phyloP scores from a whole-genome alignment of 805 yeast genomes.

The Zygotorulaspora florentina region DNA sequence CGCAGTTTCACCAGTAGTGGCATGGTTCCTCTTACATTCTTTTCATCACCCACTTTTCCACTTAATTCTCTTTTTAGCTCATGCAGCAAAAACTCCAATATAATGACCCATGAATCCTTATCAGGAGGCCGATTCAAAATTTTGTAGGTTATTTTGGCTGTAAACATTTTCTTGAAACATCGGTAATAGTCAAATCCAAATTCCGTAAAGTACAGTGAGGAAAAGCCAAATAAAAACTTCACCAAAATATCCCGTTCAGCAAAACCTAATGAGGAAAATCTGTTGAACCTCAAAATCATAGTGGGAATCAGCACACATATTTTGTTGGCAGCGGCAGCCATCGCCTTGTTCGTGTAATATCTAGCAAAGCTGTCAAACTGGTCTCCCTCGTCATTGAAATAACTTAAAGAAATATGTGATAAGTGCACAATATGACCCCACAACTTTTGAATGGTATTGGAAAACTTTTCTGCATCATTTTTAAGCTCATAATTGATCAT shows the following conservation, averaged over 20 bases:
- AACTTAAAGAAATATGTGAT: constrained; percentile 19
- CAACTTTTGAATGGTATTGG: constrained; percentile 16
- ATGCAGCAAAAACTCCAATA: constrained; percentile 22
- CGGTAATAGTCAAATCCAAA: constrained; percentile 30
- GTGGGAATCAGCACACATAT: constrained; percentile 27
- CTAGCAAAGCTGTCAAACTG: constrained; percentile 17
- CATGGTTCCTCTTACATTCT: constrained; percentile 5
- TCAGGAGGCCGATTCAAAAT: constrained; percentile 22
- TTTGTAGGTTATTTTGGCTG: constrained; percentile 28
- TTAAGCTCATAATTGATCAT: constrained; percentile 24
- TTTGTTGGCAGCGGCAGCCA: constrained; percentile 27
- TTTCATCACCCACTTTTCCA: constrained; percentile 4
- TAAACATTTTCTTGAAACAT: constrained; percentile 30
- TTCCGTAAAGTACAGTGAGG: constrained; percentile 31
- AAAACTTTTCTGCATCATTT: constrained; percentile 12
- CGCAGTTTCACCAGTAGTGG: constrained; percentile 9
- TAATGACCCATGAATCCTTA: constrained; percentile 27
- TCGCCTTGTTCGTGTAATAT: constrained; percentile 29
- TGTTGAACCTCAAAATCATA: constrained; percentile 23
- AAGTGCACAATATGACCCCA: constrained; percentile 23
- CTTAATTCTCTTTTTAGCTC: constrained; percentile 14
- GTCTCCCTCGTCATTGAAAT: constrained; percentile 15
- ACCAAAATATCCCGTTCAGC: constrained; percentile 16
- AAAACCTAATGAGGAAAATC: constrained; percentile 13
- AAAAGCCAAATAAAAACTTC: constrained; percentile 20